Evolutionary conservation across 2,329 filamentous ascomycete genomes (phyloP).

Genomic region (Trichoderma asperellum): DNA sequence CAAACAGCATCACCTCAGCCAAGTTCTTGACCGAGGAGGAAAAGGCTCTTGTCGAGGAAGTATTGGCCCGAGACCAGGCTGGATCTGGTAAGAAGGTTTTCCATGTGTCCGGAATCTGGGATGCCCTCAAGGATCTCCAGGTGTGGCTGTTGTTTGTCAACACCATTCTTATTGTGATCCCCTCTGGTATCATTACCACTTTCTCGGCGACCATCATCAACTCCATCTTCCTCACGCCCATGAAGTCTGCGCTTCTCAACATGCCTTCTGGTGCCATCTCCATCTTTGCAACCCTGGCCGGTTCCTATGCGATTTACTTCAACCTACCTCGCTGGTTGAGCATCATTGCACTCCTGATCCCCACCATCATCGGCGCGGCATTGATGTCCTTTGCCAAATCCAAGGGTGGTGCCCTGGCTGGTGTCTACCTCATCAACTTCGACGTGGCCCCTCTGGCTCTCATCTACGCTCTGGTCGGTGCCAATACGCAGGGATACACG

Average conservation of each 20-base stretch:
- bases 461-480: constrained; percentile 54
- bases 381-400: constrained; percentile 38
- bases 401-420: constrained; percentile 40
- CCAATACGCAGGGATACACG: constrained; percentile 53
- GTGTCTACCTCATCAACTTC: constrained; percentile 43
- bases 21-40: constrained; percentile 34
- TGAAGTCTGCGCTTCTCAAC: constrained; percentile 53
- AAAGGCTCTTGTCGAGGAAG: constrained; percentile 56
- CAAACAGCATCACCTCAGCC: constrained; percentile 39
- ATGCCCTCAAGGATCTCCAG: constrained; percentile 47
- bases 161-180: constrained; percentile 36
- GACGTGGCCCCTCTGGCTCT: constrained; percentile 59
- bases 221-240: constrained; percentile 42
- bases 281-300: constrained; percentile 36
- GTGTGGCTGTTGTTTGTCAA: constrained; percentile 46
- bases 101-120: constrained; percentile 46
- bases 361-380: constrained; percentile 35
- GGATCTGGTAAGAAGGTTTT: constrained; percentile 50
- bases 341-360: constrained; percentile 35
- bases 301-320: constrained; percentile 36
- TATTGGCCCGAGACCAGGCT: constrained; percentile 54
- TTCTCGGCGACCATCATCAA: constrained; percentile 40
- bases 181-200: constrained; percentile 41
- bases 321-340: constrained; percentile 38
- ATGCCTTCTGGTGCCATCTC: constrained; percentile 37